phyloP scores from a whole-genome alignment of 2,329 filamentous ascomycete species.

The Arthrobotrys entomopaga region DNA sequence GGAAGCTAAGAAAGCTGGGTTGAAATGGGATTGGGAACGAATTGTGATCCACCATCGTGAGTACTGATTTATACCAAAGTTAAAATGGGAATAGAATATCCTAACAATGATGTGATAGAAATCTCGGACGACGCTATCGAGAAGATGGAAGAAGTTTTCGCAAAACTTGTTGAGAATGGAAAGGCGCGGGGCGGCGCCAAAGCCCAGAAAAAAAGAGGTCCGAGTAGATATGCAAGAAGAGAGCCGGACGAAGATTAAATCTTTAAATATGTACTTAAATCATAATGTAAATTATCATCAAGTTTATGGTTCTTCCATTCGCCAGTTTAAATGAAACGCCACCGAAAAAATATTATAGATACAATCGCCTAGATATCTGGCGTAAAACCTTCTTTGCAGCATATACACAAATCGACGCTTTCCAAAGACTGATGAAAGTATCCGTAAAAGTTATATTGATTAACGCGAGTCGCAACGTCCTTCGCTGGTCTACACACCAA shows the following conservation, averaged over 20 bases:
- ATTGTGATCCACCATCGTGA: slow-evolving; percentile 74
- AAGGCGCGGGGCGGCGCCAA: slow-evolving; percentile 25
- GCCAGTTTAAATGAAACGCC: slow-evolving; percentile 49
- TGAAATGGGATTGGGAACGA: slow-evolving; percentile 69
- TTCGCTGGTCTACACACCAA: slow-evolving; percentile 16
- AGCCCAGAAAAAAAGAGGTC: slow-evolving; percentile 15
- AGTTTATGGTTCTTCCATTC: slow-evolving; percentile 13
- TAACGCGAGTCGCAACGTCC: background rate
- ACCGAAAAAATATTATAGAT: slow-evolving; percentile 42
- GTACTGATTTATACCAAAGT: slow-evolving; percentile 22
- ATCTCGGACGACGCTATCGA: slow-evolving; percentile 73
- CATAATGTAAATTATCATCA: background rate
- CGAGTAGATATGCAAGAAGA: slow-evolving; percentile 26
- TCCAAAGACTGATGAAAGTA: background rate
- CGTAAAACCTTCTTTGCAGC: slow-evolving; percentile 18
- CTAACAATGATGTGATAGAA: slow-evolving; percentile 63
- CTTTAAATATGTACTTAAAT: background rate
- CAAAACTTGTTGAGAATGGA: slow-evolving; percentile 55
- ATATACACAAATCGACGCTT: slow-evolving; percentile 31
- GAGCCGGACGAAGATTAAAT: slow-evolving; percentile 30
- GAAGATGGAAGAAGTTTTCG: slow-evolving; percentile 69
- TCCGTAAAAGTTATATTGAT: slow-evolving; percentile 10
- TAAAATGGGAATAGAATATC: background rate
- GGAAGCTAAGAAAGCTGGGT: slow-evolving; percentile 68
- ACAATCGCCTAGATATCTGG: slow-evolving; percentile 27